Base-by-base conservation (phyloP, 2,329 filamentous ascomycete species). In the Hymenoscyphus fraxineus region DNA sequence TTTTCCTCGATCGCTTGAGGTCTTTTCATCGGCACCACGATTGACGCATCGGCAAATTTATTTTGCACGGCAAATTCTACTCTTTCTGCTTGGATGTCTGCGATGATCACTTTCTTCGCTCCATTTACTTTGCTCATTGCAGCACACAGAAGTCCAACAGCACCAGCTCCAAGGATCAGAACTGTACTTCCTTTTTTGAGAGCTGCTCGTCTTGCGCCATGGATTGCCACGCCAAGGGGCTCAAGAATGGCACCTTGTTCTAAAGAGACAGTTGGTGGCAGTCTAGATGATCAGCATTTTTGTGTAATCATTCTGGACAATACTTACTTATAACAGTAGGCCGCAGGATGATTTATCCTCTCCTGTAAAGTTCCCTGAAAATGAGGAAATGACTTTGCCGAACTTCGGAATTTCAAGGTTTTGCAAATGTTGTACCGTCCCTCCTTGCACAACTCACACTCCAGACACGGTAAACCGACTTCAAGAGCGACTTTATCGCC, bases 341-440 rank as follows among this genome's bases (percentile, higher is more conserved):
- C 83, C n/a, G 93, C 93, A 1, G 92, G 93, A 81, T 97, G 94
- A 80, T 95, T 96, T 79, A 97, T 75, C n/a, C 68, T 71, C 62
- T 70, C 70, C 56, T 75, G 73, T 51, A 76, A 62, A 12, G 74
- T 76, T 5, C 74, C 74, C 44, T 76, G 73, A 58, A 73, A 74
- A 72, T 76, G 75, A 4, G 75, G 75, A 57, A 73, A 74, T 1
- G 67, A 66, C 65, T 76, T 76, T 57, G 74, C 75, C 12, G 73
- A 75, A 63, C 74, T 76, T 63, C 74, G 71, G 64, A 76, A 76
- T 59, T 71, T 71, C 69, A 76, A 68, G 19, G 65, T 82, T 74
- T 93, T 90, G 80, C 95, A 98, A 67, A 94, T 94, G 76, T 98
- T 98, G 83, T 98, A 98, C 70, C 92, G 88, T 63, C 94, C 94